A percentile compares a stretch with the other conserved stretches of the same genome.
Conservation (phyloP, 2,329 filamentous ascomycete species). For the Ophiosphaerella herpotricha region DNA sequence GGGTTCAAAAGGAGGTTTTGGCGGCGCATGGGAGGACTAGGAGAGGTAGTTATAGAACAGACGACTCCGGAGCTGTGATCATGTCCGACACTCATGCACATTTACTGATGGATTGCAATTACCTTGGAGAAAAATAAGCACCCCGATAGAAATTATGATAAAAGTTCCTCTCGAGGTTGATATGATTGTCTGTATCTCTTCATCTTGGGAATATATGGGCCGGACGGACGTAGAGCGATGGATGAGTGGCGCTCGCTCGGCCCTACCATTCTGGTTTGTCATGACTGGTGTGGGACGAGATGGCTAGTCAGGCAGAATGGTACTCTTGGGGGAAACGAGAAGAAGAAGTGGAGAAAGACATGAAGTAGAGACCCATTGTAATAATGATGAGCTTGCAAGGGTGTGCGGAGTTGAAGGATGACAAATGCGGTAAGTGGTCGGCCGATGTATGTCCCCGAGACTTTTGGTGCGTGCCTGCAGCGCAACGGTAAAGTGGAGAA, state of each 20-base stretch:
- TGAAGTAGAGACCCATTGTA: neutral
- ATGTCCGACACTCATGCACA: too few relatives aligned
- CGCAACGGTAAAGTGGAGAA: too few relatives aligned
- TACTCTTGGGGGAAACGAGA: neutral
- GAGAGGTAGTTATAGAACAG: neutral
- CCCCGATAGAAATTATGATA: conserved; percentile 60
- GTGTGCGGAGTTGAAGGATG: conserved; percentile 9
- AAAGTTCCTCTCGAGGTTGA: conserved; percentile 37
- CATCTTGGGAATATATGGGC: conserved; percentile 17
- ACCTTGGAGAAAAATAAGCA: conserved; percentile 66
- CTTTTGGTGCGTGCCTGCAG: conserved; percentile 15
- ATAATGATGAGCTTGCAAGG: conserved; percentile 13
- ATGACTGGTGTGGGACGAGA: conserved; percentile 8
- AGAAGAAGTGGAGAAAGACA: neutral
- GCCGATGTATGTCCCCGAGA: conserved; percentile 7
- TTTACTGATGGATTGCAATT: conserved; percentile 1
- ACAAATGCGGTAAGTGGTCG: conserved; percentile 25
- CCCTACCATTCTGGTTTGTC: conserved; percentile 13
- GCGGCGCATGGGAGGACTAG: neutral
- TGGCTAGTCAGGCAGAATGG: neutral
- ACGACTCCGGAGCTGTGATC: too few relatives aligned
- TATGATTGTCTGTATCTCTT: conserved; percentile 26
- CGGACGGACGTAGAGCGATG: conserved; percentile 17
- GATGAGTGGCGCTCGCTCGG: conserved; percentile 37
- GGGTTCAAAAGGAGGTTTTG: too few relatives aligned